Percentiles rank a stretch among this genome's conserved stretches.
These are phyloP conservation scores for Teunomyces gatunensis DNA, from an alignment of 805 yeast species.

Conservation along the genomic window DNA sequence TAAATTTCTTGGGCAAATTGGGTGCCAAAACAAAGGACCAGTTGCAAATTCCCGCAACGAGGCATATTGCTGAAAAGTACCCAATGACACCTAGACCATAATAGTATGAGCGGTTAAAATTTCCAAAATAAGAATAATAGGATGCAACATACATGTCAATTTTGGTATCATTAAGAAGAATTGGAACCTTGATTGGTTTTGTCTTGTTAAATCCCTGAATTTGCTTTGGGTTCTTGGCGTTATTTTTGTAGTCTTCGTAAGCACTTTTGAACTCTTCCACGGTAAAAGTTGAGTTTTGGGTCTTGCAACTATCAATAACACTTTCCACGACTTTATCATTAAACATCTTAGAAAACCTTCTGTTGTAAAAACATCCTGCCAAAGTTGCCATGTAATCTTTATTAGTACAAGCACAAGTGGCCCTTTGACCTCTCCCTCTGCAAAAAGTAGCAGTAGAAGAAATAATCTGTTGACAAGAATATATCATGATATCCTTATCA, in stretches of 20 bases:
- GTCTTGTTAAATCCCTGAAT: conserved; percentile 23
- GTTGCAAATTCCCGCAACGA: conserved; percentile 8
- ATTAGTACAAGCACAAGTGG: conserved; percentile 25
- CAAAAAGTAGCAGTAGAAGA: conserved; percentile 7
- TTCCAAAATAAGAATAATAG: conserved; percentile 19
- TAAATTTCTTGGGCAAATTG: conserved; percentile 21
- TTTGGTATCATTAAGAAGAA: conserved; percentile 17
- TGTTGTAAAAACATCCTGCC: conserved; percentile 24
- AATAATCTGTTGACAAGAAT: conserved; percentile 10
- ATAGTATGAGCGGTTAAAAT: conserved; percentile 22
- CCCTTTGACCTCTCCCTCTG: neutral
- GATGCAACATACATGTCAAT: conserved; percentile 11
- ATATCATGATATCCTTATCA: neutral
- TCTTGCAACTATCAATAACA: conserved; percentile 18
- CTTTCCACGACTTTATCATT: neutral
- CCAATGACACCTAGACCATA: conserved; percentile 22
- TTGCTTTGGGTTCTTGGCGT: conserved; percentile 16
- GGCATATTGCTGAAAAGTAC: conserved; percentile 19
- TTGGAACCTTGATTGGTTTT: conserved; percentile 18
- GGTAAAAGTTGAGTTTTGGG: conserved; percentile 17
- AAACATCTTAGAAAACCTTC: conserved; percentile 8
- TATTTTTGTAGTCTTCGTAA: conserved; percentile 10
- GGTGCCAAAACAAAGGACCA: conserved; percentile 30
- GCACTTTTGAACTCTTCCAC: conserved; percentile 15
- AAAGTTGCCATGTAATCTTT: conserved; percentile 27